phyloP scores from a whole-genome alignment of 108 stramenopile genomes.

The Cyclotella baltica region DNA sequence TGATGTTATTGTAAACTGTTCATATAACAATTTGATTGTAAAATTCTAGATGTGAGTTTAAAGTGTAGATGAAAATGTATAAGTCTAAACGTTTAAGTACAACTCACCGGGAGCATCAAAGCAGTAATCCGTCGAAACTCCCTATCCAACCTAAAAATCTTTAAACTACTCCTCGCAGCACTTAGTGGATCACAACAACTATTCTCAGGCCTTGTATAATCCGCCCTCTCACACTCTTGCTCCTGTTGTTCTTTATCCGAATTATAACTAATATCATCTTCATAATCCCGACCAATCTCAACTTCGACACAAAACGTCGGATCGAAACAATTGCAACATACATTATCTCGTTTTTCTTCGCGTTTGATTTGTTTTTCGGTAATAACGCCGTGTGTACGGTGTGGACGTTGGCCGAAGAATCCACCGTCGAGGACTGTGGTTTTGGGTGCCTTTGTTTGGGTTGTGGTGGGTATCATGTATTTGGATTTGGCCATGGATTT shows the following conservation, averaged over 20 bases:
- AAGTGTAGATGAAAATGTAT: conserved; percentile 10
- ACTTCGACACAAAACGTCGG: not conserved
- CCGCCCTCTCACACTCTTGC: not conserved
- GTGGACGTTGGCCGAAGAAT: conserved; percentile 27
- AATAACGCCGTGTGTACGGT: conserved; percentile 12
- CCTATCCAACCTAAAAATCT: not conserved
- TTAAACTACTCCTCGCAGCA: not conserved
- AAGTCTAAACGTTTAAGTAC: too few species aligned
- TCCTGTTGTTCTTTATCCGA: not conserved
- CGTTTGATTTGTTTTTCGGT: conserved; percentile 23
- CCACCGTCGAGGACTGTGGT: conserved; percentile 25
- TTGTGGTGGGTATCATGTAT: not conserved
- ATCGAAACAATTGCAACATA: conserved; percentile 4
- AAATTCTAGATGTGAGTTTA: conserved; percentile 56
- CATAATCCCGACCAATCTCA: not conserved
- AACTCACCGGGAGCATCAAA: conserved; percentile 11
- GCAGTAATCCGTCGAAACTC: not conserved
- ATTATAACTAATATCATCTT: not conserved
- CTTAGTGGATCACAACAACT: not conserved
- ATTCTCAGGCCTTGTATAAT: not conserved
- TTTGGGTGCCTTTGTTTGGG: conserved; percentile 3
- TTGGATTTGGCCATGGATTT: conserved; percentile 22
- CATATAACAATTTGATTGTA: conserved; percentile 40
- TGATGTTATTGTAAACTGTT: conserved; percentile 53
- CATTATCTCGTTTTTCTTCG: conserved; percentile 11